phyloP scores from a whole-genome alignment of 2,329 filamentous ascomycete genomes.

The Cladosporium sp. region DNA sequence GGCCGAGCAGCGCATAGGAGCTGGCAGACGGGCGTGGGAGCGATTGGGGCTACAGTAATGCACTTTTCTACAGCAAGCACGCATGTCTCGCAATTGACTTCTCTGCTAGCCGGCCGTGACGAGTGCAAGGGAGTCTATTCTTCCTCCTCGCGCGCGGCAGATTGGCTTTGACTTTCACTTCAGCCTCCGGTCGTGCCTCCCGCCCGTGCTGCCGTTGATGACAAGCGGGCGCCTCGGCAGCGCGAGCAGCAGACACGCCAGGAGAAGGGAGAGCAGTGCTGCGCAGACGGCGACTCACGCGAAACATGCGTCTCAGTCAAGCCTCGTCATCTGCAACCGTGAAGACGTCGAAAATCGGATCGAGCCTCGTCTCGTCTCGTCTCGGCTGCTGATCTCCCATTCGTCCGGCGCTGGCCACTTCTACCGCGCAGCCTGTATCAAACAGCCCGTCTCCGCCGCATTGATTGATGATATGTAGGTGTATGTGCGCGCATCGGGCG shows the following conservation, averaged over 20 bases:
- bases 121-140: not conserved
- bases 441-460: not conserved
- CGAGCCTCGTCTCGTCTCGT: not conserved
- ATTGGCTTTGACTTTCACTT: conserved; percentile 6
- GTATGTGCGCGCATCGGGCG: not conserved
- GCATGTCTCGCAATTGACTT: not conserved
- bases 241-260: not conserved
- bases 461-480: not conserved
- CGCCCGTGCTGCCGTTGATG: conserved; percentile 4
- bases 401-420: not conserved
- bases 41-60: not conserved
- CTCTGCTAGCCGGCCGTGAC: not conserved
- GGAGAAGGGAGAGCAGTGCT: not conserved
- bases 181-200: not conserved
- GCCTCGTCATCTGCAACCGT: conserved; percentile 11
- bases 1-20: too few species aligned
- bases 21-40: not conserved
- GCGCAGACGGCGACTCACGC: not conserved
- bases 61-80: not conserved
- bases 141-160: not conserved
- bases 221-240: conserved; percentile 5
- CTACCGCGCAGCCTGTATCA: not conserved
- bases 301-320: conserved; percentile 7
- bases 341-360: not conserved
- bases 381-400: not conserved